Conservation (phyloP, 2,329 filamentous ascomycete genomes). For the Pestalotiopsis sp. region DNA sequence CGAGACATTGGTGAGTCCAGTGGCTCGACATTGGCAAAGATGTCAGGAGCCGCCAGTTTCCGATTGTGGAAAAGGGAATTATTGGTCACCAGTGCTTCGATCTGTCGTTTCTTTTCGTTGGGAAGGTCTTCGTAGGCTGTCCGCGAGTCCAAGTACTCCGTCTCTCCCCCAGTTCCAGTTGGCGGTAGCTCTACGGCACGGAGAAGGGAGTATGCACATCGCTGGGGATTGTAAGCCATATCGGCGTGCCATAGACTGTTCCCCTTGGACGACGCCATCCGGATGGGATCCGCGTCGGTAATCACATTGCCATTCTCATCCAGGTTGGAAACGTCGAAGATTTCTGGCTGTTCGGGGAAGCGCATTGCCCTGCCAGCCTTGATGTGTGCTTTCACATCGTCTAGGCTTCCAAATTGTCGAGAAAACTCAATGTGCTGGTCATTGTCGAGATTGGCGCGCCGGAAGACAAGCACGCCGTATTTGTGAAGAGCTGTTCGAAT, state of each 20-base stretch:
- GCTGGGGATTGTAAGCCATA: constrained; percentile 57
- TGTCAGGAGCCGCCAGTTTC: constrained; percentile 52
- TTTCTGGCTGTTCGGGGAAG: not conserved
- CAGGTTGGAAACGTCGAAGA: constrained; percentile 10
- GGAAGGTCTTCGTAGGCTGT: constrained; percentile 52
- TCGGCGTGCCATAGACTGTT: constrained; percentile 59
- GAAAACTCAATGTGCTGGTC: constrained; percentile 1
- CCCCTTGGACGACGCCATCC: constrained; percentile 29
- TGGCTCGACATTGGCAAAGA: constrained; percentile 48
- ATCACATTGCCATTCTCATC: constrained; percentile 18
- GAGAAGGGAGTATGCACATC: constrained; percentile 55
- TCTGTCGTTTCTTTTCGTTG: constrained; percentile 32
- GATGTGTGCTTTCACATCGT: constrained; percentile 5
- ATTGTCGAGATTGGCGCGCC: constrained; percentile 1
- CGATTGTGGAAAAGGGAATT: constrained; percentile 56
- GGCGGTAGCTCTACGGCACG: constrained; percentile 54
- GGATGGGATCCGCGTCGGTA: constrained; percentile 23
- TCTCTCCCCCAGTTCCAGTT: constrained; percentile 48
- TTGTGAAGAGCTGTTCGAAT: constrained; percentile 8
- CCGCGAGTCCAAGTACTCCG: constrained; percentile 56
- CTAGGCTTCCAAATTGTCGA: constrained; percentile 7
- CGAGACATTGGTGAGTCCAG: constrained; percentile 38
- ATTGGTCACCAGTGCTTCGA: constrained; percentile 48
- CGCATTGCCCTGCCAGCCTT: constrained; percentile 22
- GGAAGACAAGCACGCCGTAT: constrained; percentile 10